These are phyloP conservation scores for Emmonsiellopsis sp. DNA, from an alignment of 2,329 filamentous ascomycete species.

Conservation along the genomic window DNA sequence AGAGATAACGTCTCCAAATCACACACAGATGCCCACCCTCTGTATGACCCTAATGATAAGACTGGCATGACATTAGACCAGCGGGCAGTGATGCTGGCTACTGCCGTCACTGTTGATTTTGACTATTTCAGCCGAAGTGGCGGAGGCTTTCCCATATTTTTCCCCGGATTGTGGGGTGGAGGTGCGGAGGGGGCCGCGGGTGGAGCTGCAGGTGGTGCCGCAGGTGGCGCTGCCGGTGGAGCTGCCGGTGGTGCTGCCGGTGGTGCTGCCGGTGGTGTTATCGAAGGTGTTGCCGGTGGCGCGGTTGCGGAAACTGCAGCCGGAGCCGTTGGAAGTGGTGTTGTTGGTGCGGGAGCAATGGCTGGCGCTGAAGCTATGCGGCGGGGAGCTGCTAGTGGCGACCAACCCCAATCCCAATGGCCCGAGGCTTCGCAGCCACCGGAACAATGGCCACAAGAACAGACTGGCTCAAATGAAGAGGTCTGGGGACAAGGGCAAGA, in stretches of 20 bases:
- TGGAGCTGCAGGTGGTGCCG: slow-evolving; percentile 22
- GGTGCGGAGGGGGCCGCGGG: slow-evolving; percentile 24
- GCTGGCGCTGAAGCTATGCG: slow-evolving; percentile 57
- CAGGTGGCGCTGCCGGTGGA: slow-evolving; percentile 15
- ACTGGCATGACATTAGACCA: slow-evolving; percentile 56
- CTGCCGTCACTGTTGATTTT: slow-evolving; percentile 56
- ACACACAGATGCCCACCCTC: slow-evolving; percentile 13
- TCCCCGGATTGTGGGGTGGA: slow-evolving; percentile 35
- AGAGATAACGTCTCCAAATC: slow-evolving; percentile 30
- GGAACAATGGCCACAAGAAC: background rate
- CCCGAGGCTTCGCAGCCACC: slow-evolving; percentile 5
- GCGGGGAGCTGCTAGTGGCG: slow-evolving; percentile 23
- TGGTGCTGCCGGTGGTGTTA: slow-evolving; percentile 20
- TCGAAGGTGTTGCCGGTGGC: slow-evolving; percentile 15
- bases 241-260: slow-evolving; percentile 33
- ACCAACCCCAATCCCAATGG: background rate
- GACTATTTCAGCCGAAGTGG: slow-evolving; percentile 55
- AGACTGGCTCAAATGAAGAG: slow-evolving; percentile 17
- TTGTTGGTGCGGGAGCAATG: slow-evolving; percentile 48
- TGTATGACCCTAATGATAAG: slow-evolving; percentile 8
- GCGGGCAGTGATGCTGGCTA: slow-evolving; percentile 56
- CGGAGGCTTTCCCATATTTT: slow-evolving; percentile 40
- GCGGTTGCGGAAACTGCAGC: slow-evolving; percentile 30
- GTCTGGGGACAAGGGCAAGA: slow-evolving; percentile 23
- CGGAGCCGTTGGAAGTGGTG: slow-evolving; percentile 34